Percentiles rank a stretch among this genome's conserved stretches.
Conservation (phyloP, 108 stramenopile species). For the Fistulifera pelliculosa region DNA sequence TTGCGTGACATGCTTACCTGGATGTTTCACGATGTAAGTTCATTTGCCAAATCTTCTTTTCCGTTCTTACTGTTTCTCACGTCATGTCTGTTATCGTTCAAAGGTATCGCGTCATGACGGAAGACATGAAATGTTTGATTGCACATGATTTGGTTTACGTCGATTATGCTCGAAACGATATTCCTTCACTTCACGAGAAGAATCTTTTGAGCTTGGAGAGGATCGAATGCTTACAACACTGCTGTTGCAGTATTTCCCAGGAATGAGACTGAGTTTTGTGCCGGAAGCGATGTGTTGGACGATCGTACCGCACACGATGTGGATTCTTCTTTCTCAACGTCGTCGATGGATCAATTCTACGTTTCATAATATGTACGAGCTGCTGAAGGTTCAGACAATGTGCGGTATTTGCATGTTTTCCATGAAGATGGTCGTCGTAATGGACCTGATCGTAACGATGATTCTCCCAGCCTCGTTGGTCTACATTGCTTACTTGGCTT, state of each 20-base stretch:
- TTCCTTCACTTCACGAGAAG: slow-evolving; percentile 46
- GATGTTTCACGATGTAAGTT: slow-evolving; percentile 47
- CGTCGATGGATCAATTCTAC: slow-evolving; percentile 62
- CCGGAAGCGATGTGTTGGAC: slow-evolving; percentile 52
- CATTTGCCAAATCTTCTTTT: not conserved
- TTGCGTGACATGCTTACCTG: slow-evolving; percentile 50
- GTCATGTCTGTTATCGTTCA: too few species aligned
- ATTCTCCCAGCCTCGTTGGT: slow-evolving; percentile 42
- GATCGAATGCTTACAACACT: slow-evolving; percentile 62
- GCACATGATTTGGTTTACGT: slow-evolving; percentile 32
- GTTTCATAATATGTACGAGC: slow-evolving; percentile 57
- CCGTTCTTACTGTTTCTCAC: too few species aligned
- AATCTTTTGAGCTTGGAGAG: slow-evolving; percentile 49
- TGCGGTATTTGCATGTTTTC: slow-evolving; percentile 54
- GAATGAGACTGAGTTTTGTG: slow-evolving; percentile 41
- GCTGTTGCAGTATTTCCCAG: slow-evolving; percentile 42
- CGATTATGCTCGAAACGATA: slow-evolving; percentile 44
- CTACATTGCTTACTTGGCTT: slow-evolving; percentile 18
- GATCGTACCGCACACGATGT: slow-evolving; percentile 45
- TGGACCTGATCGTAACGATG: slow-evolving; percentile 46
- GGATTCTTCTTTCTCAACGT: slow-evolving; percentile 38
- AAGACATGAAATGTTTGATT: slow-evolving; percentile 20
- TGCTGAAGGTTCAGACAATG: slow-evolving; percentile 50
- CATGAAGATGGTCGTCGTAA: slow-evolving; percentile 43
- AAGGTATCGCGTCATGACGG: not conserved